Evolutionary conservation across 495 filamentous ascomycete species (phyloP), one percentile per base, ranked within the genome.

Genomic region (Neurospora hispaniola): DNA sequence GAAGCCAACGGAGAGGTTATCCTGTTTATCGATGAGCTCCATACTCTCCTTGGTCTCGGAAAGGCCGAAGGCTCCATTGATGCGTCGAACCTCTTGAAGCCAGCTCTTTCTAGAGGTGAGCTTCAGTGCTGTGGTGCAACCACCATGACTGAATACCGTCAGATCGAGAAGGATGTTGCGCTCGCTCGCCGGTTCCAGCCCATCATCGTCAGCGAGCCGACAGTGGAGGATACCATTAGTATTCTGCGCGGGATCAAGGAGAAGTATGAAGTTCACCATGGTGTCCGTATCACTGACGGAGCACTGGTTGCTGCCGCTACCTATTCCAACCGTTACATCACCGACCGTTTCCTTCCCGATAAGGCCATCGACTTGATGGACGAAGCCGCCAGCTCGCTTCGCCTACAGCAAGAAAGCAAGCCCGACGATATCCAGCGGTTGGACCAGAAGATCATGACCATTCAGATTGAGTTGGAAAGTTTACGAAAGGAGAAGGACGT

Each of bases 341-440:
- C 93, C 59, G 94, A 98, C 79, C 92, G 96, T 43, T 98, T 96
- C 80, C 85, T 98, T 1, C 95, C 96, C 2, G 95, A 98, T 80
- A 98, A 98, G 78, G 96, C 96, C 8, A 99, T 99, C 74, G 96
- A 99, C 80, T 80, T 99, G 70, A 93, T 99, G 75, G 96, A 99
- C 78, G 96, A 98, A 82, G 96, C 96, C 16, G 94, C 96, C 5
- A 97, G 93, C 46, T 92, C 93, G 14, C 84, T 98, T 10, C 88
- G 96, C 20, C 81, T 99, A 73, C 96, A 99, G 78, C 96, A 99
- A 80, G 96, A 99, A 82, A 97, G 93, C 76, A 97, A 97, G 75
- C 96, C 96, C 0, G 96, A 99, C 73, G 89, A 93, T 16, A 98
- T 99, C 40, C 89, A 94, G 78, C 89, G 91, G 70, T 87, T 98